phyloP scores from a whole-genome alignment of 1,284 basidiomycete genomes.

The Tilletia caries region DNA sequence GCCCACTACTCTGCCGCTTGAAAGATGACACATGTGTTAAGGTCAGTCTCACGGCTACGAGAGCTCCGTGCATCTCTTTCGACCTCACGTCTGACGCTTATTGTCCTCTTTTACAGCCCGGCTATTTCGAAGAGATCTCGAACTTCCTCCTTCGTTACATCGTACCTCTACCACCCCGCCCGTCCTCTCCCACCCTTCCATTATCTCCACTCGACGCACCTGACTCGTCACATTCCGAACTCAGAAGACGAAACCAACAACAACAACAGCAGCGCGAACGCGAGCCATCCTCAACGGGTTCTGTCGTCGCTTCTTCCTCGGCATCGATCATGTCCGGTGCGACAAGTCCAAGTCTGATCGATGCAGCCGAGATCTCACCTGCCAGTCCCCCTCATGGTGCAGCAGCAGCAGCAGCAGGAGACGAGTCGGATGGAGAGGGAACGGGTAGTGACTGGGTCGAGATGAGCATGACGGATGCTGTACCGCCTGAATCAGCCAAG shows the following conservation, averaged over 20 bases:
- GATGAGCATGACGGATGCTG: constrained; percentile 32
- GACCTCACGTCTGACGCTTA: not conserved
- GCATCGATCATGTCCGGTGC: constrained; percentile 9
- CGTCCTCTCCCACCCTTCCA: not conserved
- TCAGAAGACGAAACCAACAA: not conserved
- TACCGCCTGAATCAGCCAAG: not conserved
- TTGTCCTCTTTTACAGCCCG: constrained; percentile 18
- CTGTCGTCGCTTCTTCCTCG: not conserved
- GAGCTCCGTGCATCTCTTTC: not conserved
- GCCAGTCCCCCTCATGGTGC: not conserved
- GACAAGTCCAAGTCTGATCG: not conserved
- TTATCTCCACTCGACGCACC: not conserved
- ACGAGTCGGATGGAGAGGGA: not conserved
- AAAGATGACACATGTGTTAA: constrained; percentile 49
- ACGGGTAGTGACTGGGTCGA: constrained; percentile 34
- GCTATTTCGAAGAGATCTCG: constrained; percentile 46
- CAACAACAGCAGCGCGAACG: constrained; percentile 1
- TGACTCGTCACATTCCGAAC: not conserved
- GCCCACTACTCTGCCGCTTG: not conserved
- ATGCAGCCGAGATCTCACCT: not conserved
- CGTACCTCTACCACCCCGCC: constrained; percentile 15
- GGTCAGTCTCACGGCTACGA: not conserved
- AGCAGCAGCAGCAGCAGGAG: not conserved
- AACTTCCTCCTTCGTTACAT: constrained; percentile 39
- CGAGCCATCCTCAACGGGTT: not conserved